phyloP scores from a whole-genome alignment of 768 basidiomycete genomes.

The Rhodotorula kratochvilovae region DNA sequence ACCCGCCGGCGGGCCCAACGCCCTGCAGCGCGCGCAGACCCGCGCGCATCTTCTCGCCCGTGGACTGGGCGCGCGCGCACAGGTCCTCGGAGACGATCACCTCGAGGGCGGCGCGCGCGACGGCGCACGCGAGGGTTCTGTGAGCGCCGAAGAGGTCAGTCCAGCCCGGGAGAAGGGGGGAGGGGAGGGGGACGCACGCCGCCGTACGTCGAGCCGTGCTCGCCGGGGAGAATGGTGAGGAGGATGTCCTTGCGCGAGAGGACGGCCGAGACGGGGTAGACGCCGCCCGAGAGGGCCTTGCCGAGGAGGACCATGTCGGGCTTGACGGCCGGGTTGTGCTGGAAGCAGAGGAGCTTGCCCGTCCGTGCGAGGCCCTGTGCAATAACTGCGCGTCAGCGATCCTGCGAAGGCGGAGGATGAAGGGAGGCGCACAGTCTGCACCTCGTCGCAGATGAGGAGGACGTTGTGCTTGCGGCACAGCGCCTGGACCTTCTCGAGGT shows the following conservation, averaged over 20 bases:
- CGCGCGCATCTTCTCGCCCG: slow-evolving; percentile 76
- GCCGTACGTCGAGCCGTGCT: slow-evolving; percentile 55
- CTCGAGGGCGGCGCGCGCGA: slow-evolving; percentile 82
- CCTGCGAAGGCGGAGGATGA: background rate
- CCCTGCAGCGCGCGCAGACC: slow-evolving; percentile 59
- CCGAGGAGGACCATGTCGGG: slow-evolving; percentile 91
- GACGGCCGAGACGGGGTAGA: slow-evolving; percentile 95
- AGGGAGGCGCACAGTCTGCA: slow-evolving; percentile 68
- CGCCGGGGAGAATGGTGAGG: slow-evolving; percentile 88
- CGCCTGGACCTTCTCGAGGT: slow-evolving; percentile 68
- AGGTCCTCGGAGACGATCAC: slow-evolving; percentile 87
- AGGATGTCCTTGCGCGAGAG: slow-evolving; percentile 86
- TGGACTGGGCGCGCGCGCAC: slow-evolving; percentile 66
- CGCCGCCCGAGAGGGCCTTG: slow-evolving; percentile 94
- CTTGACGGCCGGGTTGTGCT: slow-evolving; percentile 71
- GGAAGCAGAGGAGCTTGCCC: slow-evolving; percentile 82
- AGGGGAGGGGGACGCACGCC: slow-evolving; percentile 44
- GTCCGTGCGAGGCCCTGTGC: slow-evolving; percentile 87
- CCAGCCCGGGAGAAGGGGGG: background rate
- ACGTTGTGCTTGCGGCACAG: slow-evolving; percentile 87
- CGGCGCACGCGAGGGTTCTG: slow-evolving; percentile 89
- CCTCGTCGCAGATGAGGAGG: slow-evolving; percentile 95
- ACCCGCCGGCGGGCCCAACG: slow-evolving; percentile 51
- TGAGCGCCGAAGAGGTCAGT: background rate
- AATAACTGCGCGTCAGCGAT: too few species aligned